phyloP scores from a whole-genome alignment of 2,329 filamentous ascomycete genomes.

The Monilinia fructicola region DNA sequence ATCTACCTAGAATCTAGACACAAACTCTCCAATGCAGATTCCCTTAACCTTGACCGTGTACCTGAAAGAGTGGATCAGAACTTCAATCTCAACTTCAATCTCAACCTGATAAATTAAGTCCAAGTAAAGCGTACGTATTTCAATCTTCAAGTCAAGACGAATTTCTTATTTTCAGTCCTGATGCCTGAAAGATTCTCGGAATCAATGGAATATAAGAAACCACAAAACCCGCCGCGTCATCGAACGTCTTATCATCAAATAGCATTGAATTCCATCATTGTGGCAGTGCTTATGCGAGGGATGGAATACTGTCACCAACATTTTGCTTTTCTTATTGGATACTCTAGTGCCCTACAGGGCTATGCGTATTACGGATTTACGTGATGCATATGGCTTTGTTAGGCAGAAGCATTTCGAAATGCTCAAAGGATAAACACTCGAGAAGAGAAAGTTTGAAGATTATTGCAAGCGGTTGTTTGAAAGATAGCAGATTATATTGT shows the following conservation, averaged over 20 bases:
- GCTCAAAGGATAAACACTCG: background rate
- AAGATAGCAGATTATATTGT: background rate
- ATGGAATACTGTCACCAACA: background rate
- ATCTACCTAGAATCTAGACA: background rate
- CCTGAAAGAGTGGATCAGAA: background rate
- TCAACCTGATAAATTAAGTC: background rate
- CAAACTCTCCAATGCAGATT: background rate
- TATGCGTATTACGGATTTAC: background rate
- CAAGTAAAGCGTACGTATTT: background rate
- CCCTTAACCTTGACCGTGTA: background rate
- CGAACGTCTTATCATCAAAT: too few species aligned
- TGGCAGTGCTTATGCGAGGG: background rate
- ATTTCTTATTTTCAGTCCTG: background rate
- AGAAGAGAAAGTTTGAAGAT: background rate
- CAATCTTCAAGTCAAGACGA: background rate
- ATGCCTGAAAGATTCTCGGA: background rate
- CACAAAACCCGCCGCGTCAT: background rate
- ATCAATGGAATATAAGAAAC: background rate
- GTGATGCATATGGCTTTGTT: background rate
- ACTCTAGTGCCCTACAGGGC: background rate
- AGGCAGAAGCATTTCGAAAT: constrained; percentile 21
- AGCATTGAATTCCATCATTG: background rate
- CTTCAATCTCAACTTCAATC: background rate
- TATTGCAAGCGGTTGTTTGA: background rate
- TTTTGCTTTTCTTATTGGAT: background rate